phyloP scores from a whole-genome alignment of 2,329 filamentous ascomycete genomes.

The Paecilomyces sp. region DNA sequence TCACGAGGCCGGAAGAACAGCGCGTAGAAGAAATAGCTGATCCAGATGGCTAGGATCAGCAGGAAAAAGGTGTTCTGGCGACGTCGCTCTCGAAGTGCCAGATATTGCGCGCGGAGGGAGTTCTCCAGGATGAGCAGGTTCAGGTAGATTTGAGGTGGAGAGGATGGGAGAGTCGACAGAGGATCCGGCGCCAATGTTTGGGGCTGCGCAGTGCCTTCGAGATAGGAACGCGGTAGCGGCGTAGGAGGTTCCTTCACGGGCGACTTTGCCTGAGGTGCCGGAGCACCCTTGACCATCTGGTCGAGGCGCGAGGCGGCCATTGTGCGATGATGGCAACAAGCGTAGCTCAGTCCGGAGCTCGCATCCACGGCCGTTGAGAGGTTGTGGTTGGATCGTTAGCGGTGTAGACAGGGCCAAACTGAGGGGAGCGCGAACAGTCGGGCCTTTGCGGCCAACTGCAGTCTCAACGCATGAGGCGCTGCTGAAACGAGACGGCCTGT shows the following conservation, averaged over 20 bases:
- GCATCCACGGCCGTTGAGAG: neutral
- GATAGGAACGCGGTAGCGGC: conserved; percentile 19
- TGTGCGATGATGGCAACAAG: conserved; percentile 7
- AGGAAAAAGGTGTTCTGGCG: conserved; percentile 93
- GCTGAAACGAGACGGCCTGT: neutral
- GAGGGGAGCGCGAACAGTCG: conserved; percentile 7
- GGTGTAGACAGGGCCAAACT: neutral
- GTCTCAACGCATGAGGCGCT: conserved; percentile 15
- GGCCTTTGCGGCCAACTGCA: conserved; percentile 22
- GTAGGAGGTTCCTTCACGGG: conserved; percentile 36
- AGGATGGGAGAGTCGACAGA: conserved; percentile 74
- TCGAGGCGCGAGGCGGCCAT: conserved; percentile 66
- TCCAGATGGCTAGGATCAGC: conserved; percentile 71
- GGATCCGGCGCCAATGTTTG: conserved; percentile 54
- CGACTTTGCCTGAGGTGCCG: conserved; percentile 52
- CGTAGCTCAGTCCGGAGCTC: neutral
- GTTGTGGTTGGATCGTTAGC: neutral
- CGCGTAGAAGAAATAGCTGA: conserved; percentile 76
- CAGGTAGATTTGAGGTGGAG: conserved; percentile 92
- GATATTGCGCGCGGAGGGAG: conserved; percentile 84
- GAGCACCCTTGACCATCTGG: conserved; percentile 86
- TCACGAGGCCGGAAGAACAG: conserved; percentile 94
- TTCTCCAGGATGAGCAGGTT: conserved; percentile 96
- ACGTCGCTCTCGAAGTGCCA: conserved; percentile 78
- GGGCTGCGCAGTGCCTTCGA: conserved; percentile 22